Evolutionary conservation across 2,329 filamentous ascomycete genomes (phyloP), one percentile per base, ranked within the genome.

Genomic region (Lecanicillium sp.): DNA sequence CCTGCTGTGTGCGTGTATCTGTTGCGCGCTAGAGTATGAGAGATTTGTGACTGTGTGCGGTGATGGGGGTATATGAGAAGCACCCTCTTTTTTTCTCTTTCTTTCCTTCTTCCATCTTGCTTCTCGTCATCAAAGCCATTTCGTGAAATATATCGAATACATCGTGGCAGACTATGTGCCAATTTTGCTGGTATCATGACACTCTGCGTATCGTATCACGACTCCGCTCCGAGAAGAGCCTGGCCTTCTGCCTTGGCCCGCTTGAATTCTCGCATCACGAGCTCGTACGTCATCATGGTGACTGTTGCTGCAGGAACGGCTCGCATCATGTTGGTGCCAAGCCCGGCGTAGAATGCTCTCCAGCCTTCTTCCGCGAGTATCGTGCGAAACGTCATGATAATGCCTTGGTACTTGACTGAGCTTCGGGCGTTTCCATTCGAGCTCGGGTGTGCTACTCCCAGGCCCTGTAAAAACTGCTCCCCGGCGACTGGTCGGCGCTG

Each of bases 271-370:
- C 68, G 63, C 75, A 78, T 78, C 35, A 71, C 64, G 50, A 83
- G 92, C 64, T 98, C 92, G 56, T 95, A 98, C 11, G 90, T 96
- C 56, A 96, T 71, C 83, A 98, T 94, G 3, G 92, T 98, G 18
- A 94, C 95, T 53, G 94, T 94, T 15, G 92, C 90, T 16, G 92
- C 88, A 22, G 92, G 92, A 11, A 98, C 83, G 7, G 92, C 92
- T 41, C 92, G 78, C 70, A 96, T 87, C 78, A 98, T 85, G 63
- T 98, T 98, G 35, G 90, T 95, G 28, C 92, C 92, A 71, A 98
- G 87, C 27, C 92, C 92, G 17, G 89, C 90, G 58, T 98, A 98
- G 53, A 98, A 96, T 4, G 90, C 90, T 45, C 84, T 75, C 89
- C 90, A 95, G 6, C 92, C 92, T 61, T 98, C 92, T 60, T 98